These are phyloP conservation scores for Cornus kousa DNA, from an alignment of 148 eudicot genomes.

Conservation along the genomic window DNA sequence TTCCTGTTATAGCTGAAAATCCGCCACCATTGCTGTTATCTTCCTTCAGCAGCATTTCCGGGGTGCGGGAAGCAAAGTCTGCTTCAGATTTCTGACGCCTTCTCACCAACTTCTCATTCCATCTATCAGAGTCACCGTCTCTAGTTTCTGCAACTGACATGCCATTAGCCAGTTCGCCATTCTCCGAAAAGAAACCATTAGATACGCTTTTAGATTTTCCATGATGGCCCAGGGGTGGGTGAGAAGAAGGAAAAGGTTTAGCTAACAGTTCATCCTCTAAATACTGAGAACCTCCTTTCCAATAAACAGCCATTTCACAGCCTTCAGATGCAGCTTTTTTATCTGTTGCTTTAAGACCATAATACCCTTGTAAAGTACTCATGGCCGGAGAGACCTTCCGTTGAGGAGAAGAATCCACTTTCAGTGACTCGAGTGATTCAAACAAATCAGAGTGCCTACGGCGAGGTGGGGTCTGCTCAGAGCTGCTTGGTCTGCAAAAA, in stretches of 20 bases:
- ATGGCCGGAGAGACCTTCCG: slow-evolving; percentile 70
- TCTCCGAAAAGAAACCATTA: slow-evolving; percentile 50
- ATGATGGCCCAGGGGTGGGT: slow-evolving; percentile 58
- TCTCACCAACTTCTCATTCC: slow-evolving; percentile 49
- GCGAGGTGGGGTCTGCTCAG: slow-evolving; percentile 51
- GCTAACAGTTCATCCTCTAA: slow-evolving; percentile 43
- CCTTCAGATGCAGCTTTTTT: slow-evolving; percentile 43
- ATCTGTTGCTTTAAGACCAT: slow-evolving; percentile 47
- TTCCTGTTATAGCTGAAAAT: slow-evolving; percentile 69
- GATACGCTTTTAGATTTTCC: slow-evolving; percentile 73
- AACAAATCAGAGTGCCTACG: slow-evolving; percentile 59
- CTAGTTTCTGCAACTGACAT: slow-evolving; percentile 22
- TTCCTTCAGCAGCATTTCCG: slow-evolving; percentile 70
- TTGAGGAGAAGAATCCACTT: slow-evolving; percentile 47
- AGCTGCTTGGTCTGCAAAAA: slow-evolving; percentile 51
- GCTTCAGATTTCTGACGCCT: slow-evolving; percentile 62
- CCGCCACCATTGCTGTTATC: slow-evolving; percentile 54
- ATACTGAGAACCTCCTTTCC: slow-evolving; percentile 40
- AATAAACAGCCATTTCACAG: slow-evolving; percentile 72
- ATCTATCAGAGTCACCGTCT: slow-evolving; percentile 36
- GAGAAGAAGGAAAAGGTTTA: slow-evolving; percentile 34
- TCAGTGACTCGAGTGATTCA: slow-evolving; percentile 63
- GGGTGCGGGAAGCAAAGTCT: slow-evolving; percentile 48
- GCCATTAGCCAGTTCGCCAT: slow-evolving; percentile 34
- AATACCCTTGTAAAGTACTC: slow-evolving; percentile 74